Conservation (phyloP, 2,329 filamentous ascomycete genomes). For the Hymenoscyphus occultus region DNA sequence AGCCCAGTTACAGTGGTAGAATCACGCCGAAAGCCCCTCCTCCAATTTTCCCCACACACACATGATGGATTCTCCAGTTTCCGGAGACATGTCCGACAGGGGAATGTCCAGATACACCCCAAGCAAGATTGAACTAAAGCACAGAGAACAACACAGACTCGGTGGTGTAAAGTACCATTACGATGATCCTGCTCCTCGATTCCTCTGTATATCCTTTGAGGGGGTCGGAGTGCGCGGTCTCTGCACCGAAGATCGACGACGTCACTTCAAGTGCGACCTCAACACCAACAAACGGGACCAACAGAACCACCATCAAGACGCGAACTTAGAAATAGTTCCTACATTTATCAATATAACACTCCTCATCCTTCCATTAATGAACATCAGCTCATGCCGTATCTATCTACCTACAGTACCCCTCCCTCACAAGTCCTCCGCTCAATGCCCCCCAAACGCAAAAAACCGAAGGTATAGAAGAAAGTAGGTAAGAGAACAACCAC, state of each 20-base stretch:
- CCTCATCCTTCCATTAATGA: neutral
- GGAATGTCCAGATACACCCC: neutral
- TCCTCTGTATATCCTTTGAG: too few species aligned
- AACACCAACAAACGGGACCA: neutral
- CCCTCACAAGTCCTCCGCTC: neutral
- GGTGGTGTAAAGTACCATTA: neutral
- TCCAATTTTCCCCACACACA: neutral
- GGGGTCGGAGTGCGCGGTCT: too few species aligned
- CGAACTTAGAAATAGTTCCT: too few species aligned
- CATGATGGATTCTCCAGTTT: neutral
- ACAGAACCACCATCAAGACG: neutral
- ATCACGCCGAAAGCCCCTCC: neutral
- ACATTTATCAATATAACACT: too few species aligned
- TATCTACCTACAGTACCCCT: neutral
- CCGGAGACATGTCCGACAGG: neutral
- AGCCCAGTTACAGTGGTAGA: neutral
- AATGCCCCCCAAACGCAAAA: neutral
- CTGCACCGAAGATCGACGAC: neutral
- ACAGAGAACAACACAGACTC: neutral
- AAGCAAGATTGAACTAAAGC: neutral
- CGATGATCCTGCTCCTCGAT: neutral
- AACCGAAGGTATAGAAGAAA: neutral
- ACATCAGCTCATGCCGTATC: neutral
- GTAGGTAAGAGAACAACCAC: neutral
- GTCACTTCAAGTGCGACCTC: neutral